Base-by-base conservation (phyloP, 371 early-diverging fungal species). In the Mucor lusitanicus region DNA sequence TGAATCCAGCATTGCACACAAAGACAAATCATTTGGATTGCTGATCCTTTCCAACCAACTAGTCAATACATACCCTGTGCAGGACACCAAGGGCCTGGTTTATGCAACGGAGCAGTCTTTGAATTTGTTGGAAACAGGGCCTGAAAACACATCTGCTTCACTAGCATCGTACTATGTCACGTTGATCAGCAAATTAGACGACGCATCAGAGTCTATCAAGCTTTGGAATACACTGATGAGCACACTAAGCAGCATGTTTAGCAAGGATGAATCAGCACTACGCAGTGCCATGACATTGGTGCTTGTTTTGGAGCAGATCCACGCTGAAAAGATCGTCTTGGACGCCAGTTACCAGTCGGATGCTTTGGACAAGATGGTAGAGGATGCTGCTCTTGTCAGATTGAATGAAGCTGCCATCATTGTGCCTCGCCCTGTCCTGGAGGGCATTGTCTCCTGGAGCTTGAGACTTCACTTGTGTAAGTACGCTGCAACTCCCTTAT, bases 1-100 rank as follows among this genome's bases (percentile, higher is more conserved):
- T 2, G 68, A 62, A 7, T 82, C 82, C 6, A 63, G 69, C 30
- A 25, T 82, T 17, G 77, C 77, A 2, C 70, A 77, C 40, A 77
- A 77, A 66, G 76, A 74, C 54, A 68, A 50, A 6, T 37, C 73
- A 0, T 54, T 37, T 15, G 60, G 59, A 6, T 50, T 74, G 32
- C 27, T 74, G 13, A 25, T 48, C 8, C 42, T 81, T 33, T 71
- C 73, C 11, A 63, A 60, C n/a, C 70, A 72, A 42, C 35, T 75
- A 3, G 15, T 75, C 1, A 72, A 59, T 55, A 53, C 44, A 32
- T 53, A 54, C 3, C n/a, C 59, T n/a, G 28, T 40, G 17, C 25
- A 61, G 11, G 60, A 63, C 8, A 50, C 58, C 2, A 35, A 73
- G 64, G 59, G 68, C 28, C 58, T 74, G 11, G 40, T 57, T 15